Conservation (phyloP, 2,329 filamentous ascomycete species). For the Cladosporium sp. region DNA sequence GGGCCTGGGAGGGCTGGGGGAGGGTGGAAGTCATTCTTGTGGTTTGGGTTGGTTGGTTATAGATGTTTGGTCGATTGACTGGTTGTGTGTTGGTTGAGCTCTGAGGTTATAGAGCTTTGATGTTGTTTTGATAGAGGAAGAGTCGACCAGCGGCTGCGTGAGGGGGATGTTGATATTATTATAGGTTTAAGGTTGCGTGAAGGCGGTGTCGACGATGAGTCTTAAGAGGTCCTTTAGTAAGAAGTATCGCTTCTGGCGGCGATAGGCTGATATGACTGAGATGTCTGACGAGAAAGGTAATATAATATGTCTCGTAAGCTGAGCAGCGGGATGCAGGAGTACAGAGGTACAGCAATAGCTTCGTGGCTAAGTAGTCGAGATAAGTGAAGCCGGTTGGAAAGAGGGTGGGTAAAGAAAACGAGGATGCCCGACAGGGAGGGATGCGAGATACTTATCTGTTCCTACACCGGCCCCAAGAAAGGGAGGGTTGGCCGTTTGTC, state of each 20-base stretch:
- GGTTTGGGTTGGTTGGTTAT: background rate
- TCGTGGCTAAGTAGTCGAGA: background rate
- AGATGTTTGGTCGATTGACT: background rate
- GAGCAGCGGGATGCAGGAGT: background rate
- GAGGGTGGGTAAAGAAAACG: background rate
- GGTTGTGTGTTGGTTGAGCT: background rate
- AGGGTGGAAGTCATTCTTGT: constrained; percentile 31
- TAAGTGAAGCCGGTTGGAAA: background rate
- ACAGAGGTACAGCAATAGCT: background rate
- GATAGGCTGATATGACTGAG: constrained; percentile 10
- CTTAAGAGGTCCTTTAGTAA: constrained; percentile 9
- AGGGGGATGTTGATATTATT: background rate
- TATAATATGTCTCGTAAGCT: constrained; percentile 11
- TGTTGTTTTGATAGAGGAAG: background rate
- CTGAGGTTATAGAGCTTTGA: background rate
- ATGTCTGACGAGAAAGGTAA: constrained; percentile 9
- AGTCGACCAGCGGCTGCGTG: constrained; percentile 7
- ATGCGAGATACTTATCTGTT: constrained; percentile 9
- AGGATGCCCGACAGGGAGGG: background rate
- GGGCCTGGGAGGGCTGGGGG: constrained; percentile 24
- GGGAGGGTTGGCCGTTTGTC: constrained; percentile 3
- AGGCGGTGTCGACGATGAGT: constrained; percentile 8
- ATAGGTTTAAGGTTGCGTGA: constrained; percentile 8
- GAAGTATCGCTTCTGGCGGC: constrained; percentile 5
- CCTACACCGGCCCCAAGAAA: background rate